These are phyloP conservation scores for Geotrichum ghanense DNA, from an alignment of 805 yeast genomes.

Conservation along the genomic window DNA sequence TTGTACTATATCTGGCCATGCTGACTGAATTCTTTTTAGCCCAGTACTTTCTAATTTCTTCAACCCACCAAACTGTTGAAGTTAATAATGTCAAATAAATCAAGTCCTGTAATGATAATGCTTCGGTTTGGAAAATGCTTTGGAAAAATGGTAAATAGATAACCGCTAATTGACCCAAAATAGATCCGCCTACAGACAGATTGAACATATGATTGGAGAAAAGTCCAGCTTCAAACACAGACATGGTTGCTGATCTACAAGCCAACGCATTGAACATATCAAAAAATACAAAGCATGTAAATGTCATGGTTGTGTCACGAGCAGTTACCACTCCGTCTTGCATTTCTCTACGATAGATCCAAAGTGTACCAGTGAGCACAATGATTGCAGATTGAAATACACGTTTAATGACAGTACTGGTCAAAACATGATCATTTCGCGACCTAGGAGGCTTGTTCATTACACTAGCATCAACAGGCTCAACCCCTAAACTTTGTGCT, in stretches of 20 bases:
- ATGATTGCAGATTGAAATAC: constrained; percentile 67
- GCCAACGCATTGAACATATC: constrained; percentile 96
- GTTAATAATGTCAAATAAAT: constrained; percentile 49
- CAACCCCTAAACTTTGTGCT: constrained; percentile 94
- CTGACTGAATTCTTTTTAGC: constrained; percentile 16
- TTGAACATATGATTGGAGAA: constrained; percentile 81
- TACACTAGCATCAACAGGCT: constrained; percentile 91
- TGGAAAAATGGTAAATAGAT: constrained; percentile 92
- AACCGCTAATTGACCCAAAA: constrained; percentile 86
- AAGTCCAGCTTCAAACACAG: constrained; percentile 72
- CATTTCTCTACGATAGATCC: constrained; percentile 80
- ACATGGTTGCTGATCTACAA: constrained; percentile 80
- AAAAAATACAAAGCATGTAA: constrained; percentile 88
- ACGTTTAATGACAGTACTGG: constrained; percentile 54
- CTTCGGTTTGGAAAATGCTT: constrained; percentile 87
- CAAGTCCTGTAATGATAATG: constrained; percentile 62
- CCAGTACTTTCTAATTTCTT: constrained; percentile 62
- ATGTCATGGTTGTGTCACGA: constrained; percentile 98
- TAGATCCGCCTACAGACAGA: constrained; percentile 77
- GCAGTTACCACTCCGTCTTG: constrained; percentile 68
- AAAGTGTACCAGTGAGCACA: constrained; percentile 77
- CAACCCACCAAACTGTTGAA: constrained; percentile 75
- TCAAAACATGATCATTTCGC: constrained; percentile 74
- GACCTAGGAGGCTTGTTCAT: constrained; percentile 95
- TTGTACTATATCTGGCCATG: constrained; percentile 13